A percentile compares a stretch with the other conserved stretches of the same genome.
These are phyloP conservation scores for Hordeum pubiflorum DNA, from an alignment of 202 grass and related monocot species.

Conservation along the genomic window DNA sequence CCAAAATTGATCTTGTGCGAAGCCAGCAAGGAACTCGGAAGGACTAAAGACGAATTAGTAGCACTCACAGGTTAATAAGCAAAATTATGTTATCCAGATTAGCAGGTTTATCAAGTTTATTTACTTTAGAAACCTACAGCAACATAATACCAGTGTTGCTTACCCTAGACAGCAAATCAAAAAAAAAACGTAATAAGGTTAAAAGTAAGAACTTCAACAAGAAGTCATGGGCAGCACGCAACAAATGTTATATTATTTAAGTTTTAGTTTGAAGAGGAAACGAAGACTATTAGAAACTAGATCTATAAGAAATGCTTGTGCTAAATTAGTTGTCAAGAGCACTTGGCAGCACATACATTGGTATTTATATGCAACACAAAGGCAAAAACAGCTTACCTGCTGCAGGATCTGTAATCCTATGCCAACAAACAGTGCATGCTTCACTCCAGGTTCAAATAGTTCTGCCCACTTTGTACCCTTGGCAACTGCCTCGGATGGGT, in stretches of 20 bases:
- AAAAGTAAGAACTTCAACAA: constrained; percentile 11
- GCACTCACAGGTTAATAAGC: not conserved
- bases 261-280: not conserved
- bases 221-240: not conserved
- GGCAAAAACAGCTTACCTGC: constrained; percentile 40
- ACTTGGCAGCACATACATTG: not conserved
- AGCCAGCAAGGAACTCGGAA: no score
- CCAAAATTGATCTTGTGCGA: not conserved
- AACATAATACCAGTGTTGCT: not conserved
- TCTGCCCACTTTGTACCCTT: constrained; percentile 56
- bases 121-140: constrained; percentile 10
- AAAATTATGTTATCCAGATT: constrained; percentile 21
- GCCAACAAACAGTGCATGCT: constrained; percentile 56
- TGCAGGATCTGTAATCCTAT: constrained; percentile 71
- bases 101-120: not conserved
- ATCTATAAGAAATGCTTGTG: not conserved
- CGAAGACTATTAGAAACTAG: not conserved
- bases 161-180: not conserved
- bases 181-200: not conserved
- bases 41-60: not conserved
- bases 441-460: constrained; percentile 69
- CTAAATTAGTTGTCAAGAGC: not conserved
- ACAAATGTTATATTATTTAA: not conserved
- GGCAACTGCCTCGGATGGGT: constrained; percentile 49
- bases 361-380: not conserved